Conservation (phyloP, 2,329 filamentous ascomycete genomes). For the Proliferodiscus dingleyae region DNA sequence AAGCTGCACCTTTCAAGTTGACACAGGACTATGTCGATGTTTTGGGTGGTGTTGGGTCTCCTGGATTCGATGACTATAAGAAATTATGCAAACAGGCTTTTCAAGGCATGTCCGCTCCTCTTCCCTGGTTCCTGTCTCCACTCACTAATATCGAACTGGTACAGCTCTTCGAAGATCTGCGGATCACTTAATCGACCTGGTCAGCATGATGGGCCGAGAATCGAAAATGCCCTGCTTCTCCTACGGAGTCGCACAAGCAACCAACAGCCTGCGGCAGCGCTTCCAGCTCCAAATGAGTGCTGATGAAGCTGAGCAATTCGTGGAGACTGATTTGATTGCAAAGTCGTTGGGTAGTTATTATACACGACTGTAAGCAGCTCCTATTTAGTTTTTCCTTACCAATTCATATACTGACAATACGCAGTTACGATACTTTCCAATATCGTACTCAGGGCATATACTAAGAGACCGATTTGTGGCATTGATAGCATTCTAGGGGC, state of each 20-base stretch:
- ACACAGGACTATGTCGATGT: constrained; percentile 85
- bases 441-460: constrained; percentile 87
- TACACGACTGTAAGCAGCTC: constrained; percentile 66
- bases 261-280: constrained; percentile 62
- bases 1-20: constrained; percentile 81
- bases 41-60: constrained; percentile 65
- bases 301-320: constrained; percentile 75
- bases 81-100: constrained; percentile 77
- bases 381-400: neutral
- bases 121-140: constrained; percentile 1
- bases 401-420: constrained; percentile 7
- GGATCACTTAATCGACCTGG: constrained; percentile 75
- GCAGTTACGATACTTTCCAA: constrained; percentile 78
- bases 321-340: constrained; percentile 71
- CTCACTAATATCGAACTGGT: constrained; percentile 11
- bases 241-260: constrained; percentile 67
- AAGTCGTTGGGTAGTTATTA: constrained; percentile 86
- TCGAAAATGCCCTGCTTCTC: constrained; percentile 83
- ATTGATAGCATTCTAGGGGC: constrained; percentile 10
- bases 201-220: constrained; percentile 78
- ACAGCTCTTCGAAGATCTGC: constrained; percentile 73
- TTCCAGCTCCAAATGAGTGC: constrained; percentile 80
- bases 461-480: constrained; percentile 36
- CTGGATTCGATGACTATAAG: constrained; percentile 72
- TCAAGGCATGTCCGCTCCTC: constrained; percentile 51